phyloP scores from a whole-genome alignment of 176 grass and related monocot genomes.

The Pharus latifolius region DNA sequence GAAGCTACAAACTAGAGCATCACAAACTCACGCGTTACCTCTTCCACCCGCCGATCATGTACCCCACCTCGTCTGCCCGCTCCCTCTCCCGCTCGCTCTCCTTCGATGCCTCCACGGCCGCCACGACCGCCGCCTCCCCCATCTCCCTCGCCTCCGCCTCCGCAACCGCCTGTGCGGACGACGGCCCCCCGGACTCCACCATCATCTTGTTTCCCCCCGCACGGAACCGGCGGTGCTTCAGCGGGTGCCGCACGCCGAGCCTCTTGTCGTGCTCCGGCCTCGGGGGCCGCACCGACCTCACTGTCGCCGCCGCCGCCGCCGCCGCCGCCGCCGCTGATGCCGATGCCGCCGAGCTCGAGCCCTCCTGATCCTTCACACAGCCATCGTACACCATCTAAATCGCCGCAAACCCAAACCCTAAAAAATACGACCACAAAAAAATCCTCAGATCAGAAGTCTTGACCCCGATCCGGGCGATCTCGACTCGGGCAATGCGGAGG shows the following conservation, averaged over 20 bases:
- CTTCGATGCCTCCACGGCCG: not conserved
- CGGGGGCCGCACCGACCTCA: conserved; percentile 7
- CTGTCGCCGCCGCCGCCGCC: not conserved
- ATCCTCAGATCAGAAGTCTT: not conserved
- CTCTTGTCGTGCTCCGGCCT: conserved; percentile 28
- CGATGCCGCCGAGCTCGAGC: not conserved
- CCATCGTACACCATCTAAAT: conserved; percentile 43
- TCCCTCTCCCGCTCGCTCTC: conserved; percentile 12
- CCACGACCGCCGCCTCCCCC: conserved; percentile 21
- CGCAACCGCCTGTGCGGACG: not conserved
- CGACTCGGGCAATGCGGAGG: conserved; percentile 11
- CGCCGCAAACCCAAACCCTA: not conserved
- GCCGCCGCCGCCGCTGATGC: not conserved
- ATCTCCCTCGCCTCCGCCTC: not conserved
- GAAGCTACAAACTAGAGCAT: not conserved
- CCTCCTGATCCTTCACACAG: conserved; percentile 31
- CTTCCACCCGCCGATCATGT: conserved; percentile 56
- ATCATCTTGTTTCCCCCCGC: conserved; percentile 31
- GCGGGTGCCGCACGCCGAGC: conserved; percentile 29
- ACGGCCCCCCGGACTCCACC: conserved; percentile 16
- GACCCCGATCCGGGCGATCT: not conserved
- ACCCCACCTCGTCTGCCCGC: conserved; percentile 15
- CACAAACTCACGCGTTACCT: conserved; percentile 33
- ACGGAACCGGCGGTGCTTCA: conserved; percentile 41
- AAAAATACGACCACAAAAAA: not conserved